Evolutionary conservation across 148 eudicot genomes (phyloP).

Genomic region (Silene latifolia): DNA sequence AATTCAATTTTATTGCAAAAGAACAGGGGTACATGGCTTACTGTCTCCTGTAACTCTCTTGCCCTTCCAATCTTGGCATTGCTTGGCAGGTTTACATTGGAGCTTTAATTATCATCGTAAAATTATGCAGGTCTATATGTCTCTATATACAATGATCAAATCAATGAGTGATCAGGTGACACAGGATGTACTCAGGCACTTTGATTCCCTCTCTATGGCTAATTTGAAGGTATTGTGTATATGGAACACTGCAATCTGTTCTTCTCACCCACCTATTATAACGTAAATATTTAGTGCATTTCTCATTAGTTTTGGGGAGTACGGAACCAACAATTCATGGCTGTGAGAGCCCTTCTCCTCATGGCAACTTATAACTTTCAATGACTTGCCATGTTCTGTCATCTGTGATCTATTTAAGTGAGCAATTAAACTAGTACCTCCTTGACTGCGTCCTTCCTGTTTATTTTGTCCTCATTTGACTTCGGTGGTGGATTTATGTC

Average conservation of each 20-base stretch:
- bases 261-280: background rate
- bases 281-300: background rate
- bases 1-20: too few relatives aligned
- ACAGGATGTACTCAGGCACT: conserved; percentile 28
- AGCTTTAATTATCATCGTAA: background rate
- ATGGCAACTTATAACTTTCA: background rate
- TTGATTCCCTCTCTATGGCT: conserved; percentile 57
- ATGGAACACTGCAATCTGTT: conserved; percentile 4
- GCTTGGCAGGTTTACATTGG: background rate
- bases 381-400: background rate
- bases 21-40: too few relatives aligned
- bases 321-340: background rate
- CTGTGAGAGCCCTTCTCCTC: background rate
- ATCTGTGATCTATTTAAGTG: background rate
- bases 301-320: background rate
- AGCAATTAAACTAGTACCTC: background rate
- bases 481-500: too few relatives aligned
- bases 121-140: conserved; percentile 74
- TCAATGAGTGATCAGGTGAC: conserved; percentile 64
- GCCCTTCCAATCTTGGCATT: background rate
- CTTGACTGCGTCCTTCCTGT: background rate
- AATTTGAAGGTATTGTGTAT: conserved; percentile 67
- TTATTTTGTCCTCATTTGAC: background rate
- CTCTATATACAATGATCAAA: conserved; percentile 64
- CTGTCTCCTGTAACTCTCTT: background rate